Conservation (phyloP, 805 yeast genomes). For the Candida oleophila region DNA sequence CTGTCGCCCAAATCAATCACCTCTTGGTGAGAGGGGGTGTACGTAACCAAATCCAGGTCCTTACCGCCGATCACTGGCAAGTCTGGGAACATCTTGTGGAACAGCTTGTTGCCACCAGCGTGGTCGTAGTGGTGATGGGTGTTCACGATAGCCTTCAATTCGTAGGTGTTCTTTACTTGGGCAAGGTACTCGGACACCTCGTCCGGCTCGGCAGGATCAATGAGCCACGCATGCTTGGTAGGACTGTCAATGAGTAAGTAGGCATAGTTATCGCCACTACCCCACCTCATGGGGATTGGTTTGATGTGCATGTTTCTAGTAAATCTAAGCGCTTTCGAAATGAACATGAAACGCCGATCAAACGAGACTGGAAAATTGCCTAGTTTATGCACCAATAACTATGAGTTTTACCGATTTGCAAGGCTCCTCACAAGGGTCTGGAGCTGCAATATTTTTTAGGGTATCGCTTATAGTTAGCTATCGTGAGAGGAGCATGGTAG, state of each 20-base stretch:
- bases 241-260: slow-evolving; percentile 72
- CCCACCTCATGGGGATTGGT: slow-evolving; percentile 92
- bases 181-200: slow-evolving; percentile 54
- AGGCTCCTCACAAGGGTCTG: too few species aligned
- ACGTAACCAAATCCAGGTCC: slow-evolving; percentile 71
- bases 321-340: not conserved
- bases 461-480: too few species aligned
- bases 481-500: too few species aligned
- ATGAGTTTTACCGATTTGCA: too few species aligned
- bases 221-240: slow-evolving; percentile 70
- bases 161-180: slow-evolving; percentile 38
- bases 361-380: too few species aligned
- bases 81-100: slow-evolving; percentile 40
- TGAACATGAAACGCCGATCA: not conserved
- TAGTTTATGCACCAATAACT: too few species aligned
- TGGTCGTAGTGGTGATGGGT: slow-evolving; percentile 98
- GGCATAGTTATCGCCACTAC: slow-evolving; percentile 86
- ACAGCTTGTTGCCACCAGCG: slow-evolving; percentile 73
- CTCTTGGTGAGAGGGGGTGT: slow-evolving; percentile 67
- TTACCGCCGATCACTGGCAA: slow-evolving; percentile 80
- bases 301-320: slow-evolving; percentile 73
- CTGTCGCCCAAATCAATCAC: slow-evolving; percentile 61
- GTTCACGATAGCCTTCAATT: slow-evolving; percentile 77
- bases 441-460: too few species aligned
- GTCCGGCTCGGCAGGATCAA: slow-evolving; percentile 89